Base-by-base conservation (phyloP, 1,284 basidiomycete species). In the Lentinus polychrous region DNA sequence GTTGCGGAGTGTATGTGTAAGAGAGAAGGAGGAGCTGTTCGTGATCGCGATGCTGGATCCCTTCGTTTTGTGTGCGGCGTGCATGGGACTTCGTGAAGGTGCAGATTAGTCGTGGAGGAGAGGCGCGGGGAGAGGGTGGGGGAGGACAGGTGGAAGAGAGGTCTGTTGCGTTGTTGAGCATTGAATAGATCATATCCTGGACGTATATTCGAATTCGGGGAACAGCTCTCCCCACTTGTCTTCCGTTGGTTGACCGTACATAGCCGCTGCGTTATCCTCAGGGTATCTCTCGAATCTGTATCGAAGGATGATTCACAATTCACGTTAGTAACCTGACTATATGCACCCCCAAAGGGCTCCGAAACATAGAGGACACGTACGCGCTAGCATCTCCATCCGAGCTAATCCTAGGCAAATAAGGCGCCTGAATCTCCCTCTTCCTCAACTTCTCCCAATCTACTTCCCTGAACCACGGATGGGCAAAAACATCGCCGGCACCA, bases 381-480 rank as follows among this genome's bases (percentile, higher is more conserved):
- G 91, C 91, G 80, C 88, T 91, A 4, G 90, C 85, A 63, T 94
- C 92, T 0, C 92, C 92, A 8, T 92, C 91, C 14, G 89, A 83
- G 23, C 71, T 75, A 46, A 94, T 90, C 63, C 83, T 84, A 6
- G 95, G 94, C 41, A 97, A 71, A 68, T 96, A 99, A 3, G 95
- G 95, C n/a, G 95, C 94, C 2, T 89, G 91, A 49, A 99, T 97
- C 62, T 97, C 92, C 52, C 92, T 74, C 45, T 79, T 76, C 60
- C 79, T 81, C 48, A 99, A 70, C 65, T 86, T 83, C 51, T 82
- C 81, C 95, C 95, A 99, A 57, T 95, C 91, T 17, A 99, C 95
- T 67, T 99, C 96, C 41, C 81, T 77, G 62, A 97, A 98, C 95
- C 95, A 98, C n/a, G 83, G 77, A 64, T 98, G 95, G 8, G 84